A percentile compares a stretch with the other conserved stretches of the same genome.
Conservation (phyloP, 2,329 filamentous ascomycete species). For the Aspergillus sclerotialis region DNA sequence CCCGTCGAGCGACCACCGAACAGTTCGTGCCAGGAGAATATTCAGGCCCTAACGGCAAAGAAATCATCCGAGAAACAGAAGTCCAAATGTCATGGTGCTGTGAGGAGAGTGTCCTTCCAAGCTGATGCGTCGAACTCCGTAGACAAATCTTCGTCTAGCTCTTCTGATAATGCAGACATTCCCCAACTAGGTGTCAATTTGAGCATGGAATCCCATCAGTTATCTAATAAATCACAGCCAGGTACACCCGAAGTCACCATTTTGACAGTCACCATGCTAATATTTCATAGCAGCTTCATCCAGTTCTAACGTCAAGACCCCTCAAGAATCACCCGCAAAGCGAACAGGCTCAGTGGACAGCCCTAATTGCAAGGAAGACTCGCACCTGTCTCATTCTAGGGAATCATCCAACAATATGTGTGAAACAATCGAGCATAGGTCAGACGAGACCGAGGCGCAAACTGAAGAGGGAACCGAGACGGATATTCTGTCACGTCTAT, state of each 20-base stretch:
- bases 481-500: background rate
- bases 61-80: background rate
- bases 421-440: too few relatives aligned
- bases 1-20: background rate
- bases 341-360: background rate
- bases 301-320: too few relatives aligned
- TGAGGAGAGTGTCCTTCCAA: background rate
- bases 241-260: too few relatives aligned
- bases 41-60: too few relatives aligned
- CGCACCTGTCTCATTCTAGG: background rate
- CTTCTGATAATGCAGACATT: background rate
- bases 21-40: background rate
- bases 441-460: too few relatives aligned
- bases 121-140: background rate
- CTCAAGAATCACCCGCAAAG: background rate
- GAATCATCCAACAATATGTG: background rate
- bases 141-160: background rate
- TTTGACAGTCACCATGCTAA: too few relatives aligned
- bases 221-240: background rate
- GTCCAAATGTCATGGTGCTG: background rate
- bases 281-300: too few relatives aligned
- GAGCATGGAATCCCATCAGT: background rate
- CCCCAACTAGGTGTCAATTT: conserved; percentile 1
- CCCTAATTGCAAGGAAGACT: background rate
- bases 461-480: too few relatives aligned